phyloP scores from a whole-genome alignment of 805 yeast species.

The Clavispora fructus region DNA sequence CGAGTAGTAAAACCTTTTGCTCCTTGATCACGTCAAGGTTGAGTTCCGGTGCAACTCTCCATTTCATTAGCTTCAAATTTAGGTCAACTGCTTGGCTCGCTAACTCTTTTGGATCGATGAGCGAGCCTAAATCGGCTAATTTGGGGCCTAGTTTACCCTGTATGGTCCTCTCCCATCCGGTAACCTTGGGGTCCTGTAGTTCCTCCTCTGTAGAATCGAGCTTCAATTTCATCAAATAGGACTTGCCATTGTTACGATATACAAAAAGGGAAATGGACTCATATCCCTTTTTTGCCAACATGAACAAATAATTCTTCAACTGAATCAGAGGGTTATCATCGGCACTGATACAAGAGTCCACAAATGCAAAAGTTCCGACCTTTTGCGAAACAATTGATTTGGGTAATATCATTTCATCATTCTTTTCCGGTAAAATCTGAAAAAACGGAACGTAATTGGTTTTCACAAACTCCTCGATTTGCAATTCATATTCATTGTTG shows the following conservation, averaged over 20 bases:
- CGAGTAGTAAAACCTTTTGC: slow-evolving; percentile 71
- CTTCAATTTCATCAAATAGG: slow-evolving; percentile 15
- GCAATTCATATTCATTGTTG: slow-evolving; percentile 3
- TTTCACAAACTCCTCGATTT: slow-evolving; percentile 2
- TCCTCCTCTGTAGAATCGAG: slow-evolving; percentile 8
- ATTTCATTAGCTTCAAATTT: slow-evolving; percentile 88
- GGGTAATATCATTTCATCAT: not conserved
- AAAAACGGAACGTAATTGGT: not conserved
- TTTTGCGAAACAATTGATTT: not conserved
- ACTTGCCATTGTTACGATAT: slow-evolving; percentile 17
- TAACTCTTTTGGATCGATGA: slow-evolving; percentile 74
- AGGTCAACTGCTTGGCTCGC: slow-evolving; percentile 92
- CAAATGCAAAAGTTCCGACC: slow-evolving; percentile 21
- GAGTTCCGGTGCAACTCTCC: slow-evolving; percentile 87
- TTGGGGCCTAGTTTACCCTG: slow-evolving; percentile 76
- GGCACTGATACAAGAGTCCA: slow-evolving; percentile 27
- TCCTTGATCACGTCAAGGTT: slow-evolving; percentile 59
- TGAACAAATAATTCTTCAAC: slow-evolving; percentile 53
- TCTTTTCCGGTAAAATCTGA: not conserved
- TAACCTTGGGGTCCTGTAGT: slow-evolving; percentile 34
- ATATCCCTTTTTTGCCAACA: slow-evolving; percentile 29
- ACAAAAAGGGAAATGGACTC: slow-evolving; percentile 17
- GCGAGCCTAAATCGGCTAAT: slow-evolving; percentile 71
- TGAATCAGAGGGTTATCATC: slow-evolving; percentile 43
- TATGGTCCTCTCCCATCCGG: slow-evolving; percentile 89